phyloP scores from a whole-genome alignment of 257 asterid genomes.

The Przewalskia tangutica region DNA sequence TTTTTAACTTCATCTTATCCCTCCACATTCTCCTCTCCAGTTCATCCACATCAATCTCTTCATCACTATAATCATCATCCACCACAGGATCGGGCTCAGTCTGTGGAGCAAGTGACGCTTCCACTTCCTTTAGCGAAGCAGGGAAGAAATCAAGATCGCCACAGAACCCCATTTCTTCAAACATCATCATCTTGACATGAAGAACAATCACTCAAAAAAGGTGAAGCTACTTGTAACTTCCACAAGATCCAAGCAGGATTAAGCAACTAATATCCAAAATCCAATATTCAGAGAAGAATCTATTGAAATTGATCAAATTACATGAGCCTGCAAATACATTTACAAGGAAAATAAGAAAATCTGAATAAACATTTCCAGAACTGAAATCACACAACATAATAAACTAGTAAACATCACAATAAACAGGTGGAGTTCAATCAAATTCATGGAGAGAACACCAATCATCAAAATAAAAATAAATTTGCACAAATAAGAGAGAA shows the following conservation, averaged over 20 bases:
- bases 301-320: not conserved
- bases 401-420: slow-evolving; percentile 16
- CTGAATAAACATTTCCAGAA: not conserved
- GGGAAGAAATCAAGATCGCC: slow-evolving; percentile 67
- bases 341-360: not conserved
- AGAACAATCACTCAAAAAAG: not conserved
- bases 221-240: too few species aligned
- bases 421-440: slow-evolving; percentile 20
- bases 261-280: not conserved
- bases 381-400: not conserved
- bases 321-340: slow-evolving; percentile 22
- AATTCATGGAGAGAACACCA: slow-evolving; percentile 1
- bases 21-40: slow-evolving; percentile 87
- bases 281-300: not conserved
- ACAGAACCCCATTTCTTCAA: slow-evolving; percentile 65
- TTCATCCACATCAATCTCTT: slow-evolving; percentile 74
- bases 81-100: slow-evolving; percentile 34
- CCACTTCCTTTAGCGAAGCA: slow-evolving; percentile 41
- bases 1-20: slow-evolving; percentile 56
- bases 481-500: slow-evolving; percentile 5
- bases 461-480: not conserved
- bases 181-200: slow-evolving; percentile 37
- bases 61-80: slow-evolving; percentile 72
- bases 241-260: too few species aligned
- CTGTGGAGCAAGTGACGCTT: slow-evolving; percentile 13